Evolutionary conservation across 495 filamentous ascomycete genomes (phyloP).

Genomic region (Penicillium desertorum): DNA sequence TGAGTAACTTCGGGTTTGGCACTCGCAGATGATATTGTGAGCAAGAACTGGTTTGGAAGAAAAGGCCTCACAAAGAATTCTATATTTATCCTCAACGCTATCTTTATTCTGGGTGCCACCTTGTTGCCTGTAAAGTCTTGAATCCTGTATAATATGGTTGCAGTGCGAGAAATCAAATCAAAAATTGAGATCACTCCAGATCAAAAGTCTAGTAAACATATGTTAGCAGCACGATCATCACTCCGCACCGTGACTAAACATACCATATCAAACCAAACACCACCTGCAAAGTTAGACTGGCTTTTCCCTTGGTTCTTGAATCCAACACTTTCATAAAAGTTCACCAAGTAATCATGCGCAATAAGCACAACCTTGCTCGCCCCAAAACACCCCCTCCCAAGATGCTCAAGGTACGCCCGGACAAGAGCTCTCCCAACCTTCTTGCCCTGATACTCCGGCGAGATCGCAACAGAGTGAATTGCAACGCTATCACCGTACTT

Average conservation of each 20-base stretch:
- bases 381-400: not conserved
- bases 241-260: not conserved
- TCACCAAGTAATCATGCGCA: constrained; percentile 27
- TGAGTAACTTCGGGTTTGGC: not conserved
- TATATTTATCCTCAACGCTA: not conserved
- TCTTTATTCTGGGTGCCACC: not conserved
- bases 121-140: not conserved
- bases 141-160: not conserved
- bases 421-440: constrained; percentile 27
- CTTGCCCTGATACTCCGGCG: constrained; percentile 24
- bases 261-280: constrained; percentile 28
- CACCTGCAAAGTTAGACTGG: constrained; percentile 20
- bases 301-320: constrained; percentile 23
- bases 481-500: constrained; percentile 20
- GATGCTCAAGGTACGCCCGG: constrained; percentile 22
- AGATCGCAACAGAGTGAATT: constrained; percentile 29
- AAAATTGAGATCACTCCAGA: not conserved
- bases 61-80: not conserved
- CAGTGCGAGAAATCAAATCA: not conserved
- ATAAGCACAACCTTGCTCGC: constrained; percentile 18
- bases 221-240: not conserved
- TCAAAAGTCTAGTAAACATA: not conserved
- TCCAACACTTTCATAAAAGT: constrained; percentile 27
- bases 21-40: not conserved
- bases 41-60: not conserved